Base-by-base conservation (phyloP, 2,329 filamentous ascomycete genomes). In the Dothistroma septosporum region DNA sequence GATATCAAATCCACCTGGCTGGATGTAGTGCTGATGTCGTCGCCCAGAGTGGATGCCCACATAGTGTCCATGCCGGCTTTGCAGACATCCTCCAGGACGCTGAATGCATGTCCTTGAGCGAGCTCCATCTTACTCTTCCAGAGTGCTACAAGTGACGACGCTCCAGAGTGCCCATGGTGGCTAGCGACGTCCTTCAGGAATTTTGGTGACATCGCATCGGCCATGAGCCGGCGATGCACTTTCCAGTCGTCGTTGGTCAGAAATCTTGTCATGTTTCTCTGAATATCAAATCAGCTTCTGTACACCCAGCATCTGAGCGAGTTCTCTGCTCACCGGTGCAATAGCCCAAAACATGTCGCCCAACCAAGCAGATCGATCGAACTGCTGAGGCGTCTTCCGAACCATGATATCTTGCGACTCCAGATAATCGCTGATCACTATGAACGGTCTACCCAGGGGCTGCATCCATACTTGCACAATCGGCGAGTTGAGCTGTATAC, bases 391-490 rank as follows among this genome's bases (percentile, higher is more conserved):
- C n/a, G 41, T 44, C 14, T 78, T 76, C 1, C 78, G 75, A 5
- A 77, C 68, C 28, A 81, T 72, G 48, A 82, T 73, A 63, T 81
- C 79, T 64, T 80, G 76, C 16, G 70, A 68, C 66, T 80, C 79
- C 3, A 70, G 70, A 10, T 72, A 76, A 59, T 80, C 79, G 21
- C 74, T 70, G 4, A 83, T 62, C 4, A 83, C 58, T 0, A 83
- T 70, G 67, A 73, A 76, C 1, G 80, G 82, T 31, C 70, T 71
- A 0, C 66, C 63, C 16, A 80, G 73, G 0, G 81, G 80, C 7
- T 71, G 69, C 56, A 81, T 67, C 66, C 83, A 83, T 6, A 79
- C 69, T 64, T 84, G 82, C 6, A 77, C 68, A 59, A 83, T 73
- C 0, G 79, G 78, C 11, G 74, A 75, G 6, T 76, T 64, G 24